These are phyloP conservation scores for Leccinum disarticulatum DNA, from an alignment of 768 basidiomycete genomes.

Conservation along the genomic window DNA sequence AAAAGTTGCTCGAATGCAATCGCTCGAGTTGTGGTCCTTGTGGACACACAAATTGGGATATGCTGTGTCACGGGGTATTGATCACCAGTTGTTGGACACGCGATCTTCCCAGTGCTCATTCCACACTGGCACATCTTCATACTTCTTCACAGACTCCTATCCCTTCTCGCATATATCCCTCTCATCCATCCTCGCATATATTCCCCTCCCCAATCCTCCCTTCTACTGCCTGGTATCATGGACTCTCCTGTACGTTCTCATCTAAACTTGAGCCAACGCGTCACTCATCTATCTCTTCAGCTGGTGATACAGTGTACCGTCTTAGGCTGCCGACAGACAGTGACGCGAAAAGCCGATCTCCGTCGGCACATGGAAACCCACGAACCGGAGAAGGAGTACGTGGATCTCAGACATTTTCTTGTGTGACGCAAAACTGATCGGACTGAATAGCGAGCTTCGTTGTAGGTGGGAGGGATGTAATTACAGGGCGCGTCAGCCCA, in stretches of 20 bases:
- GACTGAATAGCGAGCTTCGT: constrained; percentile 17
- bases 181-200: too few species aligned
- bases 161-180: too few species aligned
- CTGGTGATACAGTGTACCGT: background rate
- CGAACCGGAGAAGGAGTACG: constrained; percentile 24
- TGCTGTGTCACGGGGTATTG: constrained; percentile 3
- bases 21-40: constrained; percentile 8
- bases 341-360: constrained; percentile 29
- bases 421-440: background rate
- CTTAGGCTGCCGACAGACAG: constrained; percentile 8
- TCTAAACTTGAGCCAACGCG: background rate
- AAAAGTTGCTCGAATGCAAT: constrained; percentile 24
- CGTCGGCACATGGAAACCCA: constrained; percentile 29
- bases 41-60: constrained; percentile 21
- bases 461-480: constrained; percentile 24
- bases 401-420: background rate
- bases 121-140: background rate
- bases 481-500: constrained; percentile 24
- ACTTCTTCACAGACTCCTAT: too few species aligned
- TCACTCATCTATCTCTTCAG: background rate
- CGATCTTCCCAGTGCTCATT: background rate
- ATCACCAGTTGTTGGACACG: background rate
- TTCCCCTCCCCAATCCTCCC: background rate
- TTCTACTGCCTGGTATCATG: background rate
- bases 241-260: background rate